Base-by-base conservation (phyloP, 2,329 filamentous ascomycete species). In the Ophiostoma novo-ulmi region DNA sequence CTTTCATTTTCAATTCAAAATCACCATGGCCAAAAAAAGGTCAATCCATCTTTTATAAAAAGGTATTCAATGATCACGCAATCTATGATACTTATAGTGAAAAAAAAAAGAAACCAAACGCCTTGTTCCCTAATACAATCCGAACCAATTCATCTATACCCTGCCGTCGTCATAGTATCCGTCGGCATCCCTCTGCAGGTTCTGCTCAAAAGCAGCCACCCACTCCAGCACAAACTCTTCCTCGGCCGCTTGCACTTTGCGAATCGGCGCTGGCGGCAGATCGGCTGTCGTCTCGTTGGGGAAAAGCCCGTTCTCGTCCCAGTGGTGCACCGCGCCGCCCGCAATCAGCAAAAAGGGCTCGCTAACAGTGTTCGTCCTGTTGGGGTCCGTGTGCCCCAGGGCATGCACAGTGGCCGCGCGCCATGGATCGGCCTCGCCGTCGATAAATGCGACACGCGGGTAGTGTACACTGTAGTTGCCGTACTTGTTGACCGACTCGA, bases 341-440 rank as follows among this genome's bases (percentile, higher is more conserved):
- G 84, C 81, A 65, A 96, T 92, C 65, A 94, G 77, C n/a, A 92
- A 83, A 73, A 89, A 91, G 0, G 92, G 92, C 80, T 93, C 85
- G 67, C 83, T 84, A 0, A 81, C 80, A 0, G 90, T 91, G 64
- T 85, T 90, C 17, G 81, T 79, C 26, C 91, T 82, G 39, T 82
- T 80, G 0, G 83, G 81, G 26, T 89, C 82, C 0, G 83, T 82
- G 0, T 88, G 84, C 1, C 82, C 85, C n/a, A 87, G 85, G 0
- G 88, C 89, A 68, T 94, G 88, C 0, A 90, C 87, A 0, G 89
- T 91, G 0, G 90, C 91, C 0, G 88, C 87, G 22, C 89, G 85
- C 93, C 93, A 97, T 0, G 92, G 92, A 76, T 96, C 93, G 70
- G 87, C 86, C 73, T 91, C 86, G 38, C 92, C 92, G 73, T 93